These are phyloP conservation scores for Pleurotus djamor DNA, from an alignment of 768 basidiomycete genomes.

Conservation along the genomic window DNA sequence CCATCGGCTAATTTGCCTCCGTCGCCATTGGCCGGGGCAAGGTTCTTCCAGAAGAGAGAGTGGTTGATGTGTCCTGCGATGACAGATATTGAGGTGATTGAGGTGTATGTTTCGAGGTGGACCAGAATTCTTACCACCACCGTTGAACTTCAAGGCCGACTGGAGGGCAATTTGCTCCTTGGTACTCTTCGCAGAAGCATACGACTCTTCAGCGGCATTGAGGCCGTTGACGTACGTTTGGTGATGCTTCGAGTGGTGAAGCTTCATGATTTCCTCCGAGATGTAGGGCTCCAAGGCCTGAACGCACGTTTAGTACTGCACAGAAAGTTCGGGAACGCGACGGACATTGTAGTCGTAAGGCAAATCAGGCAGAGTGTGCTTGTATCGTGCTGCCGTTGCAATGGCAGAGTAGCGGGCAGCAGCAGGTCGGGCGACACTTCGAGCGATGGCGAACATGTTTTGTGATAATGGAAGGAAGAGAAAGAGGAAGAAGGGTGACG, in stretches of 20 bases:
- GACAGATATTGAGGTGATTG: neutral
- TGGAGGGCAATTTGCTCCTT: constrained; percentile 87
- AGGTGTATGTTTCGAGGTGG: neutral
- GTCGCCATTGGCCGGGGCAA: constrained; percentile 66
- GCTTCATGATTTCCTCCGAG: constrained; percentile 87
- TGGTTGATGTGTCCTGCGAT: constrained; percentile 86
- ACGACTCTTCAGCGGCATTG: constrained; percentile 86
- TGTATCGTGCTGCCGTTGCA: neutral
- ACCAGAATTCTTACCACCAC: constrained; percentile 13
- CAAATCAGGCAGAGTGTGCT: constrained; percentile 74
- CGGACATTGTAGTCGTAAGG: constrained; percentile 78
- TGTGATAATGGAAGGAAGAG: neutral
- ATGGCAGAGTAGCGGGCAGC: neutral
- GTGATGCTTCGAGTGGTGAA: constrained; percentile 95
- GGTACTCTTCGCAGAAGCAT: constrained; percentile 62
- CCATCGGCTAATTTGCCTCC: constrained; percentile 69
- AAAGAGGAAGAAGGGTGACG: neutral
- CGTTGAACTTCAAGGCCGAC: constrained; percentile 81
- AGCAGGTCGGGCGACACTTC: constrained; percentile 39
- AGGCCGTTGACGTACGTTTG: constrained; percentile 92
- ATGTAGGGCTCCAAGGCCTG: constrained; percentile 90
- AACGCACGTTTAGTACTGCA: neutral
- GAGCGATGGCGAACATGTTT: constrained; percentile 49
- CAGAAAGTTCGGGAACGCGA: neutral
- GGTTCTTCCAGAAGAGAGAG: constrained; percentile 96